Conservation (phyloP, 164 flowering plant species). For the Warburgia ugandensis region DNA sequence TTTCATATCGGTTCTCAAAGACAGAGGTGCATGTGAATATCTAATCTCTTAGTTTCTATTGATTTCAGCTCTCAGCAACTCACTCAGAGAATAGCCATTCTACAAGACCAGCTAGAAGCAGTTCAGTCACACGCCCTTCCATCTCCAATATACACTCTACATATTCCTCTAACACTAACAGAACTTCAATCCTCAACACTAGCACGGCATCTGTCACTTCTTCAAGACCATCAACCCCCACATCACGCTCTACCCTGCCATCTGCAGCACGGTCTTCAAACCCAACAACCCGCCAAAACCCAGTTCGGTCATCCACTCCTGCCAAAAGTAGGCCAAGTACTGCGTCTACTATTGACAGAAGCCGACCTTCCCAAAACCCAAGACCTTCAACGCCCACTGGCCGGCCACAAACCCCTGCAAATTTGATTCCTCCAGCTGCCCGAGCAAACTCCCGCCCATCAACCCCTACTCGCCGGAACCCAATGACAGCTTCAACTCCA, state of each 20-base stretch:
- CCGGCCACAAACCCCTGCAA: conserved; percentile 56
- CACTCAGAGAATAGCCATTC: conserved; percentile 57
- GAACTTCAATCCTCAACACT: conserved; percentile 68
- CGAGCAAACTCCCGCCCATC: conserved; percentile 71
- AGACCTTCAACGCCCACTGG: conserved; percentile 87
- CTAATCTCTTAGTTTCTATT: no score
- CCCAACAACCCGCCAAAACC: conserved; percentile 45
- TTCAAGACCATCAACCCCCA: conserved; percentile 77
- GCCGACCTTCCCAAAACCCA: conserved; percentile 44
- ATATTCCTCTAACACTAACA: conserved; percentile 40
- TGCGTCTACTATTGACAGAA: conserved; percentile 39
- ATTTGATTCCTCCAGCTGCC: conserved; percentile 30
- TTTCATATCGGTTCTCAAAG: no score
- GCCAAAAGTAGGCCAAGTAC: conserved; percentile 51
- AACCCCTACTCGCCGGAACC: conserved; percentile 72
- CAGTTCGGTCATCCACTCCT: conserved; percentile 71
- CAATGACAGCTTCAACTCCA: conserved; percentile 40
- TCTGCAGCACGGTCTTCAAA: conserved; percentile 60
- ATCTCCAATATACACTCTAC: conserved; percentile 31
- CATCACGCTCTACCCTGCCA: conserved; percentile 45
- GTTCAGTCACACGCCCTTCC: conserved; percentile 79
- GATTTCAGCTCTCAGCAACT: conserved; percentile 74
- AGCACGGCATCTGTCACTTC: conserved; percentile 91
- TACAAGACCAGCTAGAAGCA: conserved; percentile 68
- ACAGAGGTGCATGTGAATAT: no score